Percentiles rank a stretch among this genome's conserved stretches.
phyloP scores from a whole-genome alignment of 306 rosid species.

The Fragaria iinumae region DNA sequence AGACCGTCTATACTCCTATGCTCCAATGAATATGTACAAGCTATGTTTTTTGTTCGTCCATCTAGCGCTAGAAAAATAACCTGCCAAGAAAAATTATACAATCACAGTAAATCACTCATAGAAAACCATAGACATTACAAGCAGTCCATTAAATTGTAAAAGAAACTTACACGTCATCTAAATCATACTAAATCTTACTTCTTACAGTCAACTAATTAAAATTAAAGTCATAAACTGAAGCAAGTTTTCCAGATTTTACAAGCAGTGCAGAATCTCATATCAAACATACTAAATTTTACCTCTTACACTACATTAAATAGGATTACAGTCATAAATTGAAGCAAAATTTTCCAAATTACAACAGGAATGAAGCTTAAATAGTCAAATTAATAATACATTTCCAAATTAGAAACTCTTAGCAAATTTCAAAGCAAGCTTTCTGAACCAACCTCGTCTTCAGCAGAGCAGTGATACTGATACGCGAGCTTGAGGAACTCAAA shows the following conservation, averaged over 20 bases:
- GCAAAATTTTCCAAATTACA: not conserved
- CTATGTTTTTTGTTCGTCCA: conserved; percentile 61
- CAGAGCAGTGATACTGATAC: conserved; percentile 63
- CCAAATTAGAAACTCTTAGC: not conserved
- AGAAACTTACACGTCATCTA: not conserved
- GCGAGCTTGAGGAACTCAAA: conserved; percentile 70
- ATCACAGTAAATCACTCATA: not conserved
- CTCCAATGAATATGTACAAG: conserved; percentile 68
- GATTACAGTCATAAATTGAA: not conserved
- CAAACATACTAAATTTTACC: not conserved
- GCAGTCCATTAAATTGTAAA: not conserved
- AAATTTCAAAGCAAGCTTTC: not conserved
- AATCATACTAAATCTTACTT: not conserved
- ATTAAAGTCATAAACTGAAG: not conserved
- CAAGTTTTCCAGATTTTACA: not conserved
- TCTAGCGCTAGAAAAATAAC: conserved; percentile 74
- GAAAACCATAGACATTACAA: not conserved
- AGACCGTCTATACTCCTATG: conserved; percentile 57
- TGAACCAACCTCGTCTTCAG: conserved; percentile 74
- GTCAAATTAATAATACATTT: not conserved
- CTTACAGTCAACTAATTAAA: not conserved
- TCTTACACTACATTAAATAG: not conserved
- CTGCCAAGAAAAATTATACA: conserved; percentile 38
- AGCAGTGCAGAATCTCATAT: no score
- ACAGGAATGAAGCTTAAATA: not conserved